Conservation (phyloP, 495 filamentous ascomycete genomes). For the Corynascus novoguineensis region DNA sequence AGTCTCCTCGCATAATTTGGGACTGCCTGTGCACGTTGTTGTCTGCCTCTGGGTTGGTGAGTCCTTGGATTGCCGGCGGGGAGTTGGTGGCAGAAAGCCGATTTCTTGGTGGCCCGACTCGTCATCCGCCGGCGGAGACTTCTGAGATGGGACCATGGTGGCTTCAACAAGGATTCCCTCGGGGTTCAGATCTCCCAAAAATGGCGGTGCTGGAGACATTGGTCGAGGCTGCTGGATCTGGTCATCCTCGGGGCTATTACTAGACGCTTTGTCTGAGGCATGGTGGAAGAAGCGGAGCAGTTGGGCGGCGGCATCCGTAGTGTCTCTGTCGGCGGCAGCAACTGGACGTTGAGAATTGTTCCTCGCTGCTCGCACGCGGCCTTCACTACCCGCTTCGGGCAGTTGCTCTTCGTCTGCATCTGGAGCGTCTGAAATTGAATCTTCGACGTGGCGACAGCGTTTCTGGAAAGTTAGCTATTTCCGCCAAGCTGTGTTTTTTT, state of each 20-base stretch:
- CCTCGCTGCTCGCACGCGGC: not conserved
- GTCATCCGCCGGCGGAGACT: not conserved
- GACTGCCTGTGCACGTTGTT: not conserved
- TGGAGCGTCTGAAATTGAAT: not conserved
- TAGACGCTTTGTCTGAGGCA: slow-evolving; percentile 2
- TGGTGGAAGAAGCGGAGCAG: slow-evolving; percentile 27
- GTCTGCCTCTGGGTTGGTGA: not conserved
- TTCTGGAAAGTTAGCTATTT: slow-evolving; percentile 12
- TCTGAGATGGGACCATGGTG: slow-evolving; percentile 27
- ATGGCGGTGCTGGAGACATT: slow-evolving; percentile 31
- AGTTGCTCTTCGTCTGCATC: not conserved
- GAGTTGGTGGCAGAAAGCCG: slow-evolving; percentile 2
- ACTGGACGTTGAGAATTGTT: not conserved
- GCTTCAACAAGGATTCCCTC: slow-evolving; percentile 47
- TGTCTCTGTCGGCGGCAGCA: slow-evolving; percentile 12
- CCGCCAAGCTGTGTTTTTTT: not conserved
- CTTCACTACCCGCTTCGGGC: not conserved
- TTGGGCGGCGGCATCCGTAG: slow-evolving; percentile 25
- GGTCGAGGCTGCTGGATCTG: not conserved
- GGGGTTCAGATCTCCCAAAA: slow-evolving; percentile 51
- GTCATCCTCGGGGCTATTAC: not conserved
- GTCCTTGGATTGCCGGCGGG: not conserved
- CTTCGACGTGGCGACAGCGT: slow-evolving; percentile 19
- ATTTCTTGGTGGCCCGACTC: not conserved
- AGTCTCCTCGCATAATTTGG: not conserved